A percentile compares a stretch with the other conserved stretches of the same genome.
Evolutionary conservation across 176 grass and related monocot species (phyloP).

Genomic region (Eragrostis curvula): DNA sequence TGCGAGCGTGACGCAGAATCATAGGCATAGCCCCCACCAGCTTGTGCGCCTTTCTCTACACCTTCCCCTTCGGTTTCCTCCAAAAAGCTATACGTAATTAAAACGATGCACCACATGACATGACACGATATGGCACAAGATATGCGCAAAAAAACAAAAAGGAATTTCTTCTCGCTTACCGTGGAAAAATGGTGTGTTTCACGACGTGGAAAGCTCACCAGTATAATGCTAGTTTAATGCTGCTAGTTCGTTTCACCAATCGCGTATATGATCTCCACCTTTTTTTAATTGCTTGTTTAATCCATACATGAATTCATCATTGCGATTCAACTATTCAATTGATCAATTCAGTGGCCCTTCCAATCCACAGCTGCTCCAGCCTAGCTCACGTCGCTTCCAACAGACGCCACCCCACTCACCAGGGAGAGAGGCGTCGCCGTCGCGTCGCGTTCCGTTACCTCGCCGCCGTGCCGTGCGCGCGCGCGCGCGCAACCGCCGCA

Average conservation of each 20-base stretch:
- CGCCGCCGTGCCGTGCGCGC: conserved; percentile 6
- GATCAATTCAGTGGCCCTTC: not conserved
- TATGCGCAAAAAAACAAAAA: too few relatives aligned
- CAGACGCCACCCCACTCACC: conserved; percentile 36
- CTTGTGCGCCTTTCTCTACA: not conserved
- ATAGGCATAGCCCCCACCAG: not conserved
- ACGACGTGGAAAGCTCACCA: conserved; percentile 58
- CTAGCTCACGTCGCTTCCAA: conserved; percentile 38
- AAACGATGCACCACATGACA: not conserved
- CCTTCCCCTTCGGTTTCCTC: not conserved
- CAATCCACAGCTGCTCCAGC: conserved; percentile 39
- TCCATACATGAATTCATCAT: not conserved
- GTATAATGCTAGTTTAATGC: not conserved
- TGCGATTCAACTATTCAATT: conserved; percentile 19
- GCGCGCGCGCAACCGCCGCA: not conserved
- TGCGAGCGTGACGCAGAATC: not conserved
- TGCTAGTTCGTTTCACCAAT: not conserved
- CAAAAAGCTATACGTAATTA: not conserved
- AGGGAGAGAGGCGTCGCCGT: not conserved
- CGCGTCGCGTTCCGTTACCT: not conserved
- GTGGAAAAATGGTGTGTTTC: not conserved
- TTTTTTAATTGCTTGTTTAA: too few relatives aligned
- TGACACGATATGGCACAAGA: not conserved
- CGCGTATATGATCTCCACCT: too few relatives aligned
- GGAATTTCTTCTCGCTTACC: not conserved